Percentiles rank a stretch among this genome's conserved stretches.
Conservation (phyloP, 257 asterid species). For the Solanum pinnatisectum region DNA sequence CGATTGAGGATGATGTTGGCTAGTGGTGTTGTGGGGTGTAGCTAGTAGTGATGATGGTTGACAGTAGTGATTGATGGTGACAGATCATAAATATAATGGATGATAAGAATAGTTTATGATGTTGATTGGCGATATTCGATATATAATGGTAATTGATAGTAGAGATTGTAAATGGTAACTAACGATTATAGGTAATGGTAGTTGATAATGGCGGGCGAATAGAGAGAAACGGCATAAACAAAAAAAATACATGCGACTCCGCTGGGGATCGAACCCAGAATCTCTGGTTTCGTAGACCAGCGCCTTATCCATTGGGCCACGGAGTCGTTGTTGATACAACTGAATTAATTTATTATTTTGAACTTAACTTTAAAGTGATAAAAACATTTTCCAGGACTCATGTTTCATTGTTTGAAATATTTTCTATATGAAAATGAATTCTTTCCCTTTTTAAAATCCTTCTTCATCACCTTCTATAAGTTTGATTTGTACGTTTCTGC, state of each 20-base stretch:
- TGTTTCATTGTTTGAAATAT: neutral
- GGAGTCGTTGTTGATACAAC: neutral
- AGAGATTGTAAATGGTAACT: neutral
- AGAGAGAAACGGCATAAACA: neutral
- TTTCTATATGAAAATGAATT: no score
- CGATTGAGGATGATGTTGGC: neutral
- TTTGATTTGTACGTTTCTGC: no score
- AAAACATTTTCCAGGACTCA: neutral
- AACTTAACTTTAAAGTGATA: no score
- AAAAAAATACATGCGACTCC: neutral
- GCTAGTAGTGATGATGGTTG: neutral
- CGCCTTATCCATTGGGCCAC: conserved; percentile 99
- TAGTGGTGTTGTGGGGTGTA: neutral
- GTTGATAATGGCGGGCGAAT: neutral
- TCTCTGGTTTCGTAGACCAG: conserved; percentile 99
- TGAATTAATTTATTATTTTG: accelerated
- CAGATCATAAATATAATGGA: neutral
- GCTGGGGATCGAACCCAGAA: conserved; percentile 99
- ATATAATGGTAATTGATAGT: no score
- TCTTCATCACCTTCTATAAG: no score
- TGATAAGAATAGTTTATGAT: neutral
- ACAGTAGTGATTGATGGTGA: neutral
- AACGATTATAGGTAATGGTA: neutral
- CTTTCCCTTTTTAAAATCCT: no score
- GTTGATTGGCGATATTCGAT: neutral